These are phyloP conservation scores for Candida jianshihensis DNA, from an alignment of 805 yeast species.

Conservation along the genomic window DNA sequence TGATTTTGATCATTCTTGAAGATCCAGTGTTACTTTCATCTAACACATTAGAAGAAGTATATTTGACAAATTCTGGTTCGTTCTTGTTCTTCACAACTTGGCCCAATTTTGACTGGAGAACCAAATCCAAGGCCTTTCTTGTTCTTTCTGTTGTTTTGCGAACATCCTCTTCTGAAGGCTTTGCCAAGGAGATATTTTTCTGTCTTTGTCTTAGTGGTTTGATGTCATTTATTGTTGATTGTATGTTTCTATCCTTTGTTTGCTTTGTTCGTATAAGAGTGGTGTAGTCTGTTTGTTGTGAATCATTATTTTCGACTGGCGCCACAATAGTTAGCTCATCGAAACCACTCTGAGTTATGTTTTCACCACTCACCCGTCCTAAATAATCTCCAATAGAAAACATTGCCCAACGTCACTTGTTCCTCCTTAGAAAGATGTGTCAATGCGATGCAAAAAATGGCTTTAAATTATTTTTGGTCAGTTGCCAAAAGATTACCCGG, in stretches of 20 bases:
- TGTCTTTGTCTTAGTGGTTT: constrained; percentile 50
- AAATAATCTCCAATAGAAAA: constrained; percentile 17
- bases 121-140: constrained; percentile 41
- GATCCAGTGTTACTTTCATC: constrained; percentile 21
- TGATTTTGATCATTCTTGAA: constrained; percentile 53
- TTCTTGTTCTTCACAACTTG: constrained; percentile 22
- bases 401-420: too few species aligned
- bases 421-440: background rate
- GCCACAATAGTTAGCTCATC: constrained; percentile 6
- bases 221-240: constrained; percentile 47
- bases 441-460: constrained; percentile 7
- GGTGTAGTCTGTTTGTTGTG: constrained; percentile 13
- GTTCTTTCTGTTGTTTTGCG: constrained; percentile 48
- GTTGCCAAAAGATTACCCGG: too few species aligned
- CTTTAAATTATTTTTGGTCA: too few species aligned
- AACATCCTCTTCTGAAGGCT: constrained; percentile 41
- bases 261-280: constrained; percentile 14
- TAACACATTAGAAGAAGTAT: constrained; percentile 34
- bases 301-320: constrained; percentile 3
- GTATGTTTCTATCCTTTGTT: constrained; percentile 21
- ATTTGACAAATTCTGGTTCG: constrained; percentile 38
- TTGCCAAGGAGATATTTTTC: constrained; percentile 32
- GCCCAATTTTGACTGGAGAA: constrained; percentile 36
- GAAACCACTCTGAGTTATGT: constrained; percentile 5
- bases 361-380: constrained; percentile 6